phyloP scores from a whole-genome alignment of 495 filamentous ascomycete genomes.

The Halenospora varia region DNA sequence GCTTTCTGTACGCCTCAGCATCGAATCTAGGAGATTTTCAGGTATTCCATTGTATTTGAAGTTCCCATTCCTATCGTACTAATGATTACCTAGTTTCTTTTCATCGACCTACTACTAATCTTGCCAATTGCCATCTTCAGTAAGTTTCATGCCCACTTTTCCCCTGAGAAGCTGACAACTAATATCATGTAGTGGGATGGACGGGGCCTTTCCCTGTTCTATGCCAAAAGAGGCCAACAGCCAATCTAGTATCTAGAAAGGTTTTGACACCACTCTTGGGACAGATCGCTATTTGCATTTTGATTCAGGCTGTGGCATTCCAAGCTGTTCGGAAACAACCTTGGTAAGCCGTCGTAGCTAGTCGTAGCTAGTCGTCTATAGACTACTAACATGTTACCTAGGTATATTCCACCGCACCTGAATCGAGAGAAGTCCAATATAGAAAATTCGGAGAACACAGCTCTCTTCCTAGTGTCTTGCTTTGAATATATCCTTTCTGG shows the following conservation, averaged over 20 bases:
- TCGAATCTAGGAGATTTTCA: conserved; percentile 98
- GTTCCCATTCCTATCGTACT: background rate
- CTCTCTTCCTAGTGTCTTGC: conserved; percentile 82
- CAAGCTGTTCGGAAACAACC: conserved; percentile 66
- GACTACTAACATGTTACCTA: conserved; percentile 25
- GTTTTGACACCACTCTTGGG: conserved; percentile 86
- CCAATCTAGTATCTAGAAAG: conserved; percentile 89
- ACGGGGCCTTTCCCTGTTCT: conserved; percentile 76
- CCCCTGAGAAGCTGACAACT: conserved; percentile 7
- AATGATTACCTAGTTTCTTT: conserved; percentile 63
- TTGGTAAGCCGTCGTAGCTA: conserved; percentile 57
- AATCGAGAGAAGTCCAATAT: conserved; percentile 75
- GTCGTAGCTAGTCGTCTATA: background rate
- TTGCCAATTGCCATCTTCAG: conserved; percentile 96
- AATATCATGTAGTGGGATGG: conserved; percentile 73
- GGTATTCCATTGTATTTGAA: conserved; percentile 34
- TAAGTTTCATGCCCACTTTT: conserved; percentile 34
- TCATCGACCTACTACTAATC: conserved; percentile 90
- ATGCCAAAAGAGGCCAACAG: conserved; percentile 80
- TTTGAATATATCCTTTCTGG: conserved; percentile 92
- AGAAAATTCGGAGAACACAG: conserved; percentile 87
- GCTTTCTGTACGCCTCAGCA: conserved; percentile 91
- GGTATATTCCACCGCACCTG: conserved; percentile 76
- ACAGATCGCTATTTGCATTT: conserved; percentile 77
- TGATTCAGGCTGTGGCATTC: conserved; percentile 73